Percentiles rank a stretch among this genome's conserved stretches.
phyloP scores from a whole-genome alignment of 257 asterid genomes.

The Solanum pimpinellifolium region DNA sequence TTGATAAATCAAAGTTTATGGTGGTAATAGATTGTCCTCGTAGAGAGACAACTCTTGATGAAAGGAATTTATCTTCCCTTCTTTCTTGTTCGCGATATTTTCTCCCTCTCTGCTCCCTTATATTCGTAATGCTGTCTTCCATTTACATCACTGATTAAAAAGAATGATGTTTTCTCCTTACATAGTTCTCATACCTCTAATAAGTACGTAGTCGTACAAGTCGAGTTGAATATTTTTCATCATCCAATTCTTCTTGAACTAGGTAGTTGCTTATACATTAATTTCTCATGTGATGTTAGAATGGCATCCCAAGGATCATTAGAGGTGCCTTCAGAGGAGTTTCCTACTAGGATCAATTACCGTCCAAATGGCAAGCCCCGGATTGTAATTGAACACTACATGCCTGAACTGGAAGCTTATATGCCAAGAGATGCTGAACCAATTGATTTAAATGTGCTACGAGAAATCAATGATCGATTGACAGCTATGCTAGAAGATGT shows the following conservation, averaged over 20 bases:
- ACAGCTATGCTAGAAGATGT: slow-evolving; percentile 1
- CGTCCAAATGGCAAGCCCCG: neutral
- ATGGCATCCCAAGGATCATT: slow-evolving; percentile 3
- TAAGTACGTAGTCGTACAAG: neutral
- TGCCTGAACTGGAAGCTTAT: slow-evolving; percentile 1
- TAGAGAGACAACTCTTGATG: neutral
- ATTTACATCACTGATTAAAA: neutral
- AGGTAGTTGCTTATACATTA: neutral
- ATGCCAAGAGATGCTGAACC: slow-evolving; percentile 3
- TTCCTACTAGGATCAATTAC: neutral
- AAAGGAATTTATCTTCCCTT: neutral
- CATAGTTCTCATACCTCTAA: neutral
- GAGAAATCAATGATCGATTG: slow-evolving; percentile 5
- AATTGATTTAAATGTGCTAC: neutral
- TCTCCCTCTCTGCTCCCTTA: neutral
- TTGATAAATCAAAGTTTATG: neutral
- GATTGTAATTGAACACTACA: slow-evolving; percentile 3
- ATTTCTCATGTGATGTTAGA: neutral
- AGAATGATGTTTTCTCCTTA: neutral
- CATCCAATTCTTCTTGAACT: neutral
- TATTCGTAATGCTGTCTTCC: neutral
- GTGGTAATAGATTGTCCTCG: neutral
- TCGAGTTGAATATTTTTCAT: neutral
- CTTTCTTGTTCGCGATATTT: neutral
- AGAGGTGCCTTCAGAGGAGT: neutral